Percentiles rank a stretch among this genome's conserved stretches.
These are phyloP conservation scores for Aspergillus melleus DNA, from an alignment of 2,329 filamentous ascomycete species.

Conservation along the genomic window DNA sequence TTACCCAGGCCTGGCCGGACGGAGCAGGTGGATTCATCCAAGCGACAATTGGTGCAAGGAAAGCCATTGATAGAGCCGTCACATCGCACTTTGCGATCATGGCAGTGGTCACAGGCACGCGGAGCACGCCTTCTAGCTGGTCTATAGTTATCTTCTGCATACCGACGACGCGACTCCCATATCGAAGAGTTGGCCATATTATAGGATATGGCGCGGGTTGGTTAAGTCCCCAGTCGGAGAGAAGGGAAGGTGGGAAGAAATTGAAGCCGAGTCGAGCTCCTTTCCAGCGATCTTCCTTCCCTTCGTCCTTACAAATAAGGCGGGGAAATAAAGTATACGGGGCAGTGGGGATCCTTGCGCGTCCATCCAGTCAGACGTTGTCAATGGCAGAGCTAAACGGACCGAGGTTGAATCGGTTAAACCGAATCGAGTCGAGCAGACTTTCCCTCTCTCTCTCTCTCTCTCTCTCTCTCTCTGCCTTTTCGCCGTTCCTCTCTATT, in stretches of 20 bases:
- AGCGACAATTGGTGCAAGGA: conserved; percentile 17
- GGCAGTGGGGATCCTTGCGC: neutral
- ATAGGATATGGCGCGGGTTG: neutral
- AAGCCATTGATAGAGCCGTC: conserved; percentile 16
- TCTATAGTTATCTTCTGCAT: neutral
- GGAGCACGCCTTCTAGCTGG: conserved; percentile 7
- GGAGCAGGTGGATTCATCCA: conserved; percentile 13
- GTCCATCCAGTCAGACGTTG: neutral
- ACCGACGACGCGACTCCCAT: neutral
- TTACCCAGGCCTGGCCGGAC: neutral
- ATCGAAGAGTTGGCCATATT: neutral
- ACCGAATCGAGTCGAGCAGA: neutral
- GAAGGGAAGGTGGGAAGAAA: neutral
- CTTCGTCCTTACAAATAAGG: neutral
- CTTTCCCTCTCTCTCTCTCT: no score
- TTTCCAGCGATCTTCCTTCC: neutral
- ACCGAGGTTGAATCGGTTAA: neutral
- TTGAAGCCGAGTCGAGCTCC: neutral
- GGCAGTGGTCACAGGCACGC: conserved; percentile 14
- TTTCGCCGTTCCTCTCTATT: no score
- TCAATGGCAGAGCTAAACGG: neutral
- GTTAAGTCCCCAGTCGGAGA: neutral
- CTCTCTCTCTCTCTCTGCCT: no score
- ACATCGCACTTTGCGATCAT: conserved; percentile 15
- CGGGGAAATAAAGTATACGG: neutral